A percentile compares a stretch with the other conserved stretches of the same genome.
phyloP scores from a whole-genome alignment of 78 protist genomes.

The Planoprotostelium fungivorum region DNA sequence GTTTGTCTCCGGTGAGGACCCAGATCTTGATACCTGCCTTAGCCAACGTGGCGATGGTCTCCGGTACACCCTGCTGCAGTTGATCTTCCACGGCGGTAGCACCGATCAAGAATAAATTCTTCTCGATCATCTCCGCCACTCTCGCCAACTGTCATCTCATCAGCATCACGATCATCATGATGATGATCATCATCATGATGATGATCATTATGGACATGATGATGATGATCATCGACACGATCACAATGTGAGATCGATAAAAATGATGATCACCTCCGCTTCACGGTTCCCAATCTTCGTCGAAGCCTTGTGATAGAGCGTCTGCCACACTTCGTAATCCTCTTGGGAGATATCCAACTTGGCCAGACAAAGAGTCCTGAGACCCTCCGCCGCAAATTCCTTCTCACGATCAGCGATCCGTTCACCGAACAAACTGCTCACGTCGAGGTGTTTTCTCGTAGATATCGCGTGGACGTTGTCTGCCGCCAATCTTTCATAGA shows the following conservation, averaged over 20 bases:
- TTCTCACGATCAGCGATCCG: slow-evolving; percentile 9
- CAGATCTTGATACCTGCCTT: slow-evolving; percentile 72
- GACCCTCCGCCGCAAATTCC: slow-evolving; percentile 72
- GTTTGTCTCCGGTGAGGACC: slow-evolving; percentile 95
- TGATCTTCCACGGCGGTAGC: slow-evolving; percentile 83
- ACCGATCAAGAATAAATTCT: slow-evolving; percentile 53
- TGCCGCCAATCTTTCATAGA: slow-evolving; percentile 27
- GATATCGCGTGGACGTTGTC: slow-evolving; percentile 15
- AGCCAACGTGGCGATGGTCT: slow-evolving; percentile 35
- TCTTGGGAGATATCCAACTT: slow-evolving; percentile 19
- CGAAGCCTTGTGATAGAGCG: slow-evolving; percentile 38
- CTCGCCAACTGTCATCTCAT: slow-evolving; percentile 63
- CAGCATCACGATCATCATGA: no score
- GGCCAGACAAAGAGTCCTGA: slow-evolving; percentile 87
- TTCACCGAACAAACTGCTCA: background rate
- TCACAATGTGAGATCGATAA: background rate
- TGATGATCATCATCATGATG: no score
- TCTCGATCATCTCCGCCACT: slow-evolving; percentile 68
- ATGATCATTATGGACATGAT: no score
- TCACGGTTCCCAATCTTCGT: slow-evolving; percentile 33
- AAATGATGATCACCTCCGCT: background rate
- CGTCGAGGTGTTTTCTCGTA: slow-evolving; percentile 6
- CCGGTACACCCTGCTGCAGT: slow-evolving; percentile 79
- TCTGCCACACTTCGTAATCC: slow-evolving; percentile 43
- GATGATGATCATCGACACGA: no score